These are phyloP conservation scores for Pleurotus sapidus DNA, from an alignment of 768 basidiomycete genomes.

Conservation along the genomic window DNA sequence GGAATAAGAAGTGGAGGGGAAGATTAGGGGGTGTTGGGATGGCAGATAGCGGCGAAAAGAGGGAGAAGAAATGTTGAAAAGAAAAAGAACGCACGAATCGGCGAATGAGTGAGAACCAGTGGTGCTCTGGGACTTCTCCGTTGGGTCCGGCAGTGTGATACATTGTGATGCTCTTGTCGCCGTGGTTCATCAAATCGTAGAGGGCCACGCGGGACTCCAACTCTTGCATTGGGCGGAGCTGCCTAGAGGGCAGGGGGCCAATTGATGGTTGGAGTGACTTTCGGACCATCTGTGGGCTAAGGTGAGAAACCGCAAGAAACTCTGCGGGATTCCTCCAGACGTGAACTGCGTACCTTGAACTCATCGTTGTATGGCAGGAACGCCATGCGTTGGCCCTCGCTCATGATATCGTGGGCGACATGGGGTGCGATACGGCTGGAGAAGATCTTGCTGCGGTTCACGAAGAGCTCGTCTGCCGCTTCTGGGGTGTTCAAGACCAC, in stretches of 20 bases:
- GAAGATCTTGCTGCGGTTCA: constrained; percentile 20
- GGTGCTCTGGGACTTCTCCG: constrained; percentile 20
- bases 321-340: too few species aligned
- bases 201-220: constrained; percentile 21
- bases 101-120: constrained; percentile 25
- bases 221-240: constrained; percentile 18
- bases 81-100: constrained; percentile 19
- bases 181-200: constrained; percentile 18
- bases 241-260: constrained; percentile 20
- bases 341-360: constrained; percentile 18
- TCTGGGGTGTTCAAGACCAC: constrained; percentile 22
- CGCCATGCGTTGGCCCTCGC: constrained; percentile 21
- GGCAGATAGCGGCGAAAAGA: too few species aligned
- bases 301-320: neutral
- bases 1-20: too few species aligned
- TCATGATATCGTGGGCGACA: constrained; percentile 25
- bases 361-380: constrained; percentile 24
- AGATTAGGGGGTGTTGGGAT: too few species aligned
- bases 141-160: constrained; percentile 8
- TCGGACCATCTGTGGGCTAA: constrained; percentile 14
- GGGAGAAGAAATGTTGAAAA: too few species aligned
- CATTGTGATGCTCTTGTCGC: constrained; percentile 9
- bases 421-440: constrained; percentile 23
- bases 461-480: constrained; percentile 19
- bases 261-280: constrained; percentile 18